These are phyloP conservation scores for Mortierella sp. DNA, from an alignment of 371 early-diverging fungal species.

Conservation along the genomic window DNA sequence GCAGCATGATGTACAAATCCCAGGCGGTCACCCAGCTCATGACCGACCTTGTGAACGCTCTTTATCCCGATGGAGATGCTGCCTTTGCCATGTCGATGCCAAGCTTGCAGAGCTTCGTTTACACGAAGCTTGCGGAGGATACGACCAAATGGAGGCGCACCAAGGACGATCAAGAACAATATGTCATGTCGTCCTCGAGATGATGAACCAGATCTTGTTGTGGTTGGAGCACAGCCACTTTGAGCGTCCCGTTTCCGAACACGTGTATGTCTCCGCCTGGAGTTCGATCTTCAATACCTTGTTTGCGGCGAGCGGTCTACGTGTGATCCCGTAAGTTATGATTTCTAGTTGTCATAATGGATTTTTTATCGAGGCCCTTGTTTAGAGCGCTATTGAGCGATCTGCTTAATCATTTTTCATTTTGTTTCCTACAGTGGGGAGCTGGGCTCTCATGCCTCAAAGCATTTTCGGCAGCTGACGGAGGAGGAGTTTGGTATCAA, in stretches of 20 bases:
- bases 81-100: constrained; percentile 13
- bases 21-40: constrained; percentile 16
- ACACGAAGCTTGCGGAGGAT: constrained; percentile 13
- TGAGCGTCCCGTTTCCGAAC: constrained; percentile 8
- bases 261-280: constrained; percentile 12
- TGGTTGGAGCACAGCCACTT: constrained; percentile 10
- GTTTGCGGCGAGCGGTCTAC: neutral
- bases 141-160: neutral
- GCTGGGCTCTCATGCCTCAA: neutral
- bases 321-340: too few species aligned
- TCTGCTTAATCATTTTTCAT: too few species aligned
- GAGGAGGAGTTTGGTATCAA: constrained; percentile 4
- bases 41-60: constrained; percentile 3
- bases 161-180: constrained; percentile 13
- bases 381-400: too few species aligned
- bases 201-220: constrained; percentile 6
- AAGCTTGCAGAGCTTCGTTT: constrained; percentile 9
- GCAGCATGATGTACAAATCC: constrained; percentile 6
- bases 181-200: constrained; percentile 12
- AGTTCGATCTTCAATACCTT: constrained; percentile 12
- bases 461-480: neutral
- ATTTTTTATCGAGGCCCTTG: too few species aligned
- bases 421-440: neutral
- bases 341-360: too few species aligned
- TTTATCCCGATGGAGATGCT: constrained; percentile 10